These are phyloP conservation scores for Hansenula sp. DNA, from an alignment of 1,139 yeast species.

Conservation along the genomic window DNA sequence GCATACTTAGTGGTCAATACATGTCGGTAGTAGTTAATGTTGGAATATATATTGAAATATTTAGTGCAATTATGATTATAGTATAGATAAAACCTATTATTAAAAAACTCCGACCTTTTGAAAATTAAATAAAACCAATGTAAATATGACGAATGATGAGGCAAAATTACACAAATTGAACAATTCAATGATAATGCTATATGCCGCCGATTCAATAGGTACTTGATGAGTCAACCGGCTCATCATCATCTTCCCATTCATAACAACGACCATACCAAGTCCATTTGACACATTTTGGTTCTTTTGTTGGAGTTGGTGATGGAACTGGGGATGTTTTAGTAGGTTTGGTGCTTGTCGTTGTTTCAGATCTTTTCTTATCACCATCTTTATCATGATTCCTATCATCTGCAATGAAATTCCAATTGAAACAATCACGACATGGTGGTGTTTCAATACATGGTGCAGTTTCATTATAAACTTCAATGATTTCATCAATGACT, in stretches of 20 bases:
- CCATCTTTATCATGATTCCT: slow-evolving; percentile 23
- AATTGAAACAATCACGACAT: slow-evolving; percentile 84
- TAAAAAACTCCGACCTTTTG: background rate
- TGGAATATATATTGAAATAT: too few relatives aligned
- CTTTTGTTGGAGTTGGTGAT: slow-evolving; percentile 18
- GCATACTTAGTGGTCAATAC: too few relatives aligned
- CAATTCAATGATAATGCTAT: too few relatives aligned
- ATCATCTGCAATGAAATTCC: slow-evolving; percentile 69
- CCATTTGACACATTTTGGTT: slow-evolving; percentile 19
- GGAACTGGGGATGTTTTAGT: slow-evolving; percentile 15
- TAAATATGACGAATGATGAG: too few relatives aligned
- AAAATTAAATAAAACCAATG: too few relatives aligned
- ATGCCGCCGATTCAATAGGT: too few relatives aligned
- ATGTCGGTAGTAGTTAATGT: too few relatives aligned
- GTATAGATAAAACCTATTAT: too few relatives aligned
- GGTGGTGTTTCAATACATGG: slow-evolving; percentile 71
- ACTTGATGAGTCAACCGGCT: too few relatives aligned
- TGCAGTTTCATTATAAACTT: slow-evolving; percentile 74
- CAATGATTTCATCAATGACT: slow-evolving; percentile 79
- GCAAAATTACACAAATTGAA: too few relatives aligned
- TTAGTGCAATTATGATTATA: too few relatives aligned
- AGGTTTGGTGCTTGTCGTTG: slow-evolving; percentile 7
- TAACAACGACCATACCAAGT: slow-evolving; percentile 26
- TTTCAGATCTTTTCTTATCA: slow-evolving; percentile 8
- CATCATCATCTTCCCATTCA: slow-evolving; percentile 9